Percentiles rank a stretch among this genome's conserved stretches.
phyloP scores from a whole-genome alignment of 1,139 yeast genomes.

The Debaryomyces udenii region DNA sequence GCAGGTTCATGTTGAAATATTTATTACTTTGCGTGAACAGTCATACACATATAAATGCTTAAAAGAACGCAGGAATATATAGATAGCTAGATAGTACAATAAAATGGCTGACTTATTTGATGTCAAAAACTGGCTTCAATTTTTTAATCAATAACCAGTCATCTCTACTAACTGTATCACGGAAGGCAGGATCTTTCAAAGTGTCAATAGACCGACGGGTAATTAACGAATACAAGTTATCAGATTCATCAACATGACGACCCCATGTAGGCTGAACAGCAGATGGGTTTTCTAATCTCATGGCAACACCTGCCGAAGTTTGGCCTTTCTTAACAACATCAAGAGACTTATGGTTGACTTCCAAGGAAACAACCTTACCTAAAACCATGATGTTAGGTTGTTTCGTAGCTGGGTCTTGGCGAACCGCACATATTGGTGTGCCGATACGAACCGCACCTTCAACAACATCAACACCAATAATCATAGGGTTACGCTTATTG shows the following conservation, averaged over 20 bases:
- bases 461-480: slow-evolving; percentile 94
- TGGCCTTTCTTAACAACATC: slow-evolving; percentile 89
- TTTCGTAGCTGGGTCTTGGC: slow-evolving; percentile 82
- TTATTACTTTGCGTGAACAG: not conserved
- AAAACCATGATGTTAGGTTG: slow-evolving; percentile 71
- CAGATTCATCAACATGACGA: slow-evolving; percentile 95
- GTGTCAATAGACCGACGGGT: slow-evolving; percentile 91
- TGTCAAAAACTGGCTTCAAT: slow-evolving; percentile 84
- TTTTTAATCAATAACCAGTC: slow-evolving; percentile 93
- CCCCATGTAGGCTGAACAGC: slow-evolving; percentile 98
- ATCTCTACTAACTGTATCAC: slow-evolving; percentile 89
- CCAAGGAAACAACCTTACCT: slow-evolving; percentile 87
- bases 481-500: slow-evolving; percentile 99
- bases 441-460: slow-evolving; percentile 92
- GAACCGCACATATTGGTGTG: slow-evolving; percentile 95
- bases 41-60: too few relatives aligned
- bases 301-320: slow-evolving; percentile 97
- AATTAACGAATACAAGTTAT: slow-evolving; percentile 82
- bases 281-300: slow-evolving; percentile 92
- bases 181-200: slow-evolving; percentile 97
- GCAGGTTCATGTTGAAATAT: not conserved
- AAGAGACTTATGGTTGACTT: slow-evolving; percentile 88
- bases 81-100: slow-evolving; percentile 2
- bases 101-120: slow-evolving; percentile 41
- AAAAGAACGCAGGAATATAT: too few relatives aligned